Evolutionary conservation across 805 yeast species (phyloP), one percentile per base, ranked within the genome.

Genomic region (Starmera dryadoides): DNA sequence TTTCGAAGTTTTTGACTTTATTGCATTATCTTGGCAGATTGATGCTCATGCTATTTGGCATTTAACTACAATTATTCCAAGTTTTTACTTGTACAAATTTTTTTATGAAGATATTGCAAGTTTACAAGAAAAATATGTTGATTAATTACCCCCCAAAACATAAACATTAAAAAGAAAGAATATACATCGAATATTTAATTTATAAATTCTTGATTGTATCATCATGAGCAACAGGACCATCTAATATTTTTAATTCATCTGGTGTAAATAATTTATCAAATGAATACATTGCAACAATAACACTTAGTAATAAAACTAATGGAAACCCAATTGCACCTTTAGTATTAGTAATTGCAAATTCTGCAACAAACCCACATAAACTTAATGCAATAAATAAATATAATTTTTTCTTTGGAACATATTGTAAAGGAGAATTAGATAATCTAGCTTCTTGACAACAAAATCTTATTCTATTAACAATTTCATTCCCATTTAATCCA

Each of bases 11-110:
- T 84, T 88, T 60, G 98, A 91, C 60, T 93, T 93, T 57, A 75
- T 94, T 4, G 93, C 85, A 14, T 56, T 82, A 30, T 63, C 52
- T 37, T 83, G 72, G 48, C 69, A 85, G 30, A 50, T 93, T 0
- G 98, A 93, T 62, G 95, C 96, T 0, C 98, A 93, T 60, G 78
- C 96, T 0, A 53, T 91, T 30, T 93, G 98, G 98, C 98, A 93
- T 58, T 69, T 84, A 21, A 75, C 86, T 17, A 93, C 98, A 0
- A 79, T 89, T 2, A 58, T 86, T 53, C 98, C 98, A 0, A 77
- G 91, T 0, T 63, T 75, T 42, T 72, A 75, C 44, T 76, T 95
- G 77, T 89, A 83, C 57, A 75, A 73, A 32, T 83, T 74, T 49
- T 67, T 75, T 60, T 55, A 68, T 4, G 53, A 56, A 25, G 81